These are phyloP conservation scores for Suillus tomentosus DNA, from an alignment of 768 basidiomycete species.

Conservation along the genomic window DNA sequence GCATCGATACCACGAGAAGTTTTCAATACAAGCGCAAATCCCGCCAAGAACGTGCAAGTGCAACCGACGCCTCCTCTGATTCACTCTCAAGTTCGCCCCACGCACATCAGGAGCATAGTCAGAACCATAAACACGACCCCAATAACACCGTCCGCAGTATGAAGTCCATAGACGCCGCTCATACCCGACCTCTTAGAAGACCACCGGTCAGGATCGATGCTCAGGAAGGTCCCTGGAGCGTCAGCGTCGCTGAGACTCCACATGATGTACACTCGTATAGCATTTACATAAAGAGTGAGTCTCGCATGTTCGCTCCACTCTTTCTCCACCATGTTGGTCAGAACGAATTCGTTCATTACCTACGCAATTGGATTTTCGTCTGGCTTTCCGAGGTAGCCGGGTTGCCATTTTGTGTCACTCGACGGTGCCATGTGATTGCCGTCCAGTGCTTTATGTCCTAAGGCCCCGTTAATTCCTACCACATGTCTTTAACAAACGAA, in stretches of 20 bases:
- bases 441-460: constrained; percentile 14
- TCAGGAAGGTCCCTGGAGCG: constrained; percentile 83
- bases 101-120: constrained; percentile 26
- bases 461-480: constrained; percentile 16
- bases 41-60: constrained; percentile 37
- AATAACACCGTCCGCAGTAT: constrained; percentile 38
- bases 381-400: constrained; percentile 30
- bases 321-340: constrained; percentile 20
- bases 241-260: constrained; percentile 86
- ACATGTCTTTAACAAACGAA: constrained; percentile 20
- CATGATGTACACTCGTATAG: constrained; percentile 69
- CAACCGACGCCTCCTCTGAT: constrained; percentile 39
- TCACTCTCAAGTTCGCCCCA: constrained; percentile 34
- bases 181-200: constrained; percentile 44
- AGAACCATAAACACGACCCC: constrained; percentile 16
- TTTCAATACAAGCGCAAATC: constrained; percentile 39
- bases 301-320: constrained; percentile 22
- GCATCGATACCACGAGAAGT: constrained; percentile 45
- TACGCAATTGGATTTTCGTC: constrained; percentile 23
- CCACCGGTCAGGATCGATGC: constrained; percentile 65
- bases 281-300: constrained; percentile 89
- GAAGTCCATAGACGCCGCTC: constrained; percentile 45
- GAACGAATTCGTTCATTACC: constrained; percentile 20
- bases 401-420: constrained; percentile 21
- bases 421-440: constrained; percentile 20